Evolutionary conservation across 176 grass and related monocot genomes (phyloP).

Genomic region (Oryza australiensis): DNA sequence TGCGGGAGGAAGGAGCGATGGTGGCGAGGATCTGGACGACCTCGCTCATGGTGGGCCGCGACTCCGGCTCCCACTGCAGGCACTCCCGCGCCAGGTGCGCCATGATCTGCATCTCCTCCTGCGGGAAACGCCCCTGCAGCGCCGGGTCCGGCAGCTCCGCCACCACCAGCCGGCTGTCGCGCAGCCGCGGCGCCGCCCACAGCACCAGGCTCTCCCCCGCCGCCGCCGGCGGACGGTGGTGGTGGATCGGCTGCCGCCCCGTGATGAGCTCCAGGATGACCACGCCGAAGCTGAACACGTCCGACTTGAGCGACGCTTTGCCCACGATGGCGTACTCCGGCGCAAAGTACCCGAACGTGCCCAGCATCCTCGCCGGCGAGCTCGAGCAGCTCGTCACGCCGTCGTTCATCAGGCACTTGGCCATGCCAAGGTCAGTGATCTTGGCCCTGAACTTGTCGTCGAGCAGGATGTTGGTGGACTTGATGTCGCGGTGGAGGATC

Average conservation of each 20-base stretch:
- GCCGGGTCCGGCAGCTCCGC: conserved; percentile 80
- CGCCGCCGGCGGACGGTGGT: conserved; percentile 41
- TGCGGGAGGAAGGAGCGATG: conserved; percentile 67
- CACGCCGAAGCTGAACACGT: conserved; percentile 99
- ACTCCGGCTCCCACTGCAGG: conserved; percentile 94
- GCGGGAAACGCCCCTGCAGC: conserved; percentile 62
- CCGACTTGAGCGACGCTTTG: conserved; percentile 90
- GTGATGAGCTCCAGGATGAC: conserved; percentile 94
- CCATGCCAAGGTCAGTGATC: conserved; percentile 99
- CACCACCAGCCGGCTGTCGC: conserved; percentile 69
- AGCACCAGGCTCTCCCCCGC: conserved; percentile 82
- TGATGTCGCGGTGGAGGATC: conserved; percentile 96
- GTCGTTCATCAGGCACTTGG: conserved; percentile 84
- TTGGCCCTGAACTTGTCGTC: conserved; percentile 77
- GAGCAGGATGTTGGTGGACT: conserved; percentile 94
- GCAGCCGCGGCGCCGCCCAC: conserved; percentile 72
- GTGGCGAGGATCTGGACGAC: conserved; percentile 90
- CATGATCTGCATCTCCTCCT: conserved; percentile 98
- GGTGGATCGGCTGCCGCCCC: conserved; percentile 76
- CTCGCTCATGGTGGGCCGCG: conserved; percentile 88
- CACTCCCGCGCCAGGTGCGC: conserved; percentile 91
- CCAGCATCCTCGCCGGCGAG: conserved; percentile 91
- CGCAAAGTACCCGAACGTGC: conserved; percentile 97
- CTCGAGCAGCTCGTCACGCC: conserved; percentile 81
- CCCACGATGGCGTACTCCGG: conserved; percentile 96